A percentile compares a stretch with the other conserved stretches of the same genome.
phyloP scores from a whole-genome alignment of 2,329 filamentous ascomycete species.

The Pseudocercospora fijiensis region DNA sequence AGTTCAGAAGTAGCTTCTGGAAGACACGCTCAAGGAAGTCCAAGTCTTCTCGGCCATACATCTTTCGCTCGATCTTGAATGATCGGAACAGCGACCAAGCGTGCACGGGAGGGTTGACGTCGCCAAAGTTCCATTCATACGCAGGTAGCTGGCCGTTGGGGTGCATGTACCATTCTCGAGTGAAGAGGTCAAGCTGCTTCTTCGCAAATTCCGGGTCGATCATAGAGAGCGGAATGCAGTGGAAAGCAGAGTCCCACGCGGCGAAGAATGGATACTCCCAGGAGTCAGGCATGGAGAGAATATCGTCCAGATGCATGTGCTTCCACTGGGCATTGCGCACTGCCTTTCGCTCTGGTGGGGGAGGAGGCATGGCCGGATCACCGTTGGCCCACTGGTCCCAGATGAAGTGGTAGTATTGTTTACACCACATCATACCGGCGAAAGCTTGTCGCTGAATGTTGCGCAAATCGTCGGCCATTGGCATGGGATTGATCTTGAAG shows the following conservation, averaged over 20 bases:
- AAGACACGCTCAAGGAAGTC: constrained; percentile 96
- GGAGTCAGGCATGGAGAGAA: constrained; percentile 95
- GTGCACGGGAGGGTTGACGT: constrained; percentile 94
- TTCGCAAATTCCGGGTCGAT: constrained; percentile 97
- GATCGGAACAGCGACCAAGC: constrained; percentile 94
- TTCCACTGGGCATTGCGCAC: constrained; percentile 90
- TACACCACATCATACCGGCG: constrained; percentile 97
- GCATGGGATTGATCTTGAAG: constrained; percentile 85
- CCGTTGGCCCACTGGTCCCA: constrained; percentile 98
- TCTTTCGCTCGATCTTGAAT: constrained; percentile 97
- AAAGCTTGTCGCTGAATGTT: constrained; percentile 95
- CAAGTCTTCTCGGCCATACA: constrained; percentile 90
- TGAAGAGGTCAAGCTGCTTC: constrained; percentile 95
- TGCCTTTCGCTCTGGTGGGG: constrained; percentile 73
- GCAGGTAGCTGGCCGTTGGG: constrained; percentile 93
- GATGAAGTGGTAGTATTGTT: constrained; percentile 94
- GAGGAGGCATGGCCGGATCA: constrained; percentile 82
- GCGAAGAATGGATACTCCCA: constrained; percentile 99
- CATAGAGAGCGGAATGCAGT: constrained; percentile 94
- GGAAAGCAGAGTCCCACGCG: constrained; percentile 95
- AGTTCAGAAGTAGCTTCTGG: constrained; percentile 92
- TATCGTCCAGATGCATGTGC: constrained; percentile 91
- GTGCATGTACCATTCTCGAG: constrained; percentile 98
- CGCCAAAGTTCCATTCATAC: constrained; percentile 96
- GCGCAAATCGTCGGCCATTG: constrained; percentile 88